Conservation (phyloP, 345 rosid species). For the Linum usitatissimum region DNA sequence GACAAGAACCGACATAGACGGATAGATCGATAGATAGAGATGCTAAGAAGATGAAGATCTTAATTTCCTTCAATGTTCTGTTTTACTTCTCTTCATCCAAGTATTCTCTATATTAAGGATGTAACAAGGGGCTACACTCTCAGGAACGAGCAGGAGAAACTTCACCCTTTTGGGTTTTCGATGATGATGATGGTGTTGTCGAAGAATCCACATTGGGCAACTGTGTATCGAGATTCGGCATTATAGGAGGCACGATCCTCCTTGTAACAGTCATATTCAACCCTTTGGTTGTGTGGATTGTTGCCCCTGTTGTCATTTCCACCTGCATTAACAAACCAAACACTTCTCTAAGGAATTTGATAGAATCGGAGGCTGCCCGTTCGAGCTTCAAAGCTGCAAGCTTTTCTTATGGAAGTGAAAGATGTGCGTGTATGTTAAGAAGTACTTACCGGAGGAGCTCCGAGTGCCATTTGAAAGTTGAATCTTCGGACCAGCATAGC, state of each 20-base stretch:
- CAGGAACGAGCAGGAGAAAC: constrained; percentile 41
- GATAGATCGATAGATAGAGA: no score
- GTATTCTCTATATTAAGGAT: neutral
- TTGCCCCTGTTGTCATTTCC: constrained; percentile 86
- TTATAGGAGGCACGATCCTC: constrained; percentile 43
- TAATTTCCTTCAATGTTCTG: neutral
- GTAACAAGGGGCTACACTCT: neutral
- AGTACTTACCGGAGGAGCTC: constrained; percentile 72
- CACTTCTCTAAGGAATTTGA: neutral
- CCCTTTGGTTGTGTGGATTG: constrained; percentile 87
- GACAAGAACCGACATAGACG: no score
- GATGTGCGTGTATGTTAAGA: neutral
- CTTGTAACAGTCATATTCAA: constrained; percentile 52
- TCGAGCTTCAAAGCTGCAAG: neutral
- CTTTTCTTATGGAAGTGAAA: neutral
- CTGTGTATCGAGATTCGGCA: constrained; percentile 33
- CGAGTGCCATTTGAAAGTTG: constrained; percentile 63
- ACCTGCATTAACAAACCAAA: constrained; percentile 36
- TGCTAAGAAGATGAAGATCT: constrained; percentile 1
- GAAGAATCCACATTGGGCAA: constrained; percentile 19
- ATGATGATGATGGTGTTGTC: neutral
- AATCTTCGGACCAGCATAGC: constrained; percentile 85
- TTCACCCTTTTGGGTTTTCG: constrained; percentile 30
- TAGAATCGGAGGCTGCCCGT: neutral
- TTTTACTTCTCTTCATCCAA: no score